Evolutionary conservation across 2,329 filamentous ascomycete genomes (phyloP), one percentile per base, ranked within the genome.

Genomic region (Ceratocystiopsis brevicomis): DNA sequence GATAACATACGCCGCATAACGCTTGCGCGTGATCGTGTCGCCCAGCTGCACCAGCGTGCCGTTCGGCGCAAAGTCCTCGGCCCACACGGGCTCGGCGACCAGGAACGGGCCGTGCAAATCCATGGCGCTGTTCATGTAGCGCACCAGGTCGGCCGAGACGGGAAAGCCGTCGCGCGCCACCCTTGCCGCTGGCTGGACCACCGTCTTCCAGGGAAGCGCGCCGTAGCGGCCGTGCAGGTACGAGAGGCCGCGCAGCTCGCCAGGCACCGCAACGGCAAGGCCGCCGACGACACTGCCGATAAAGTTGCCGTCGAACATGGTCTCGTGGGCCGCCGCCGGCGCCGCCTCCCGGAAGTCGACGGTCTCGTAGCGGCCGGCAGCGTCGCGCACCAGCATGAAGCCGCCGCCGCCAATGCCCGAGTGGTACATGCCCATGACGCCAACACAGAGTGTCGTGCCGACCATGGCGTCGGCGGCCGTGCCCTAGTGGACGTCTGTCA

Each of bases 301-400:
- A 1, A 69, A 65, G 49, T 90, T 79, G 44, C 76, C 75, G 45
- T 73, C 68, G 58, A 80, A 96, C 88, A 96, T 96, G 53, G 92
- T 74, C 58, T 86, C 68, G 50, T 69, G 77, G 0, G 86, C 82
- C 0, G 83, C 81, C 0, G 78, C 81, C 1, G 88, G 88, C 0
- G 88, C 88, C 0, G 80, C 76, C 58, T 96, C 88, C 39, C 88
- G 71, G 55, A 93, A 96, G 60, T 96, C 88, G 51, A 96, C 76
- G 46, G 78, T 78, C 55, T 93, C 85, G 55, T 87, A 92, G 16
- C 66, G 65, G n/a, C 85, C 85, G 46, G 83, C 66, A 15, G 73
- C 62, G 33, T 74, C 68, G 40, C 83, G 76, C 6, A 94, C 73
- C 6, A 94, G 67, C 69, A 86, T 81, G 61, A 96, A 96, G 2